Evolutionary conservation across 2,329 filamentous ascomycete genomes (phyloP).

Genomic region (Camillea tinctor): DNA sequence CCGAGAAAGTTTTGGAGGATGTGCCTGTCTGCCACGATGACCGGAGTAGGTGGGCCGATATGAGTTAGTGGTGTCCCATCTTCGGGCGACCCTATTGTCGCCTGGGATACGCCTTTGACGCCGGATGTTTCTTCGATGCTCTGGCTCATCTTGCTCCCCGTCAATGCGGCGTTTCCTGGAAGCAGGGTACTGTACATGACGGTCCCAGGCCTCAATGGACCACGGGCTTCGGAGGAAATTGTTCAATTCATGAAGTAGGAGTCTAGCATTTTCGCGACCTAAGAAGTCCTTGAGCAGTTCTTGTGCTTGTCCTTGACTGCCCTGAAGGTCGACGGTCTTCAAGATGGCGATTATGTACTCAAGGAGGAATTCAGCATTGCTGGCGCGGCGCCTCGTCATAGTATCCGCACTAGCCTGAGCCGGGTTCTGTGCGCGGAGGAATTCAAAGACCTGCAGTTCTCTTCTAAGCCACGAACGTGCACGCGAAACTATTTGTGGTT

Average conservation of each 20-base stretch:
- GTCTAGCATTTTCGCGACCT: slow-evolving; percentile 66
- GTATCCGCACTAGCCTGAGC: slow-evolving; percentile 19
- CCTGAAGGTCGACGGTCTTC: slow-evolving; percentile 79
- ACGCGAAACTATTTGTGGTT: slow-evolving; percentile 68
- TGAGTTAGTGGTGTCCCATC: slow-evolving; percentile 17
- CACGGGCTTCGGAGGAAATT: slow-evolving; percentile 83
- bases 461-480: slow-evolving; percentile 80
- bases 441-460: slow-evolving; percentile 80
- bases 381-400: slow-evolving; percentile 46
- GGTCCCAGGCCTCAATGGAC: slow-evolving; percentile 75
- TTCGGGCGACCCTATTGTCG: slow-evolving; percentile 5
- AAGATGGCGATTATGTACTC: slow-evolving; percentile 84
- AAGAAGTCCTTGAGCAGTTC: slow-evolving; percentile 77
- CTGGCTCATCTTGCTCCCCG: slow-evolving; percentile 1
- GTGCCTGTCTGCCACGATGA: slow-evolving; percentile 2
- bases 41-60: slow-evolving; percentile 24
- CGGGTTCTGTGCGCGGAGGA: slow-evolving; percentile 48
- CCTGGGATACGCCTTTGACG: slow-evolving; percentile 1
- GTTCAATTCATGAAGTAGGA: slow-evolving; percentile 84
- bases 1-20: not conserved
- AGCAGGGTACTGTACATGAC: slow-evolving; percentile 66
- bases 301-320: slow-evolving; percentile 74
- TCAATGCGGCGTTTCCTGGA: slow-evolving; percentile 12
- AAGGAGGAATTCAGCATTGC: slow-evolving; percentile 79
- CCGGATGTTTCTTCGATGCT: not conserved